Evolutionary conservation across 2,329 filamentous ascomycete species (phyloP), one percentile per base, ranked within the genome.

Genomic region (Acrocalymma vagum): DNA sequence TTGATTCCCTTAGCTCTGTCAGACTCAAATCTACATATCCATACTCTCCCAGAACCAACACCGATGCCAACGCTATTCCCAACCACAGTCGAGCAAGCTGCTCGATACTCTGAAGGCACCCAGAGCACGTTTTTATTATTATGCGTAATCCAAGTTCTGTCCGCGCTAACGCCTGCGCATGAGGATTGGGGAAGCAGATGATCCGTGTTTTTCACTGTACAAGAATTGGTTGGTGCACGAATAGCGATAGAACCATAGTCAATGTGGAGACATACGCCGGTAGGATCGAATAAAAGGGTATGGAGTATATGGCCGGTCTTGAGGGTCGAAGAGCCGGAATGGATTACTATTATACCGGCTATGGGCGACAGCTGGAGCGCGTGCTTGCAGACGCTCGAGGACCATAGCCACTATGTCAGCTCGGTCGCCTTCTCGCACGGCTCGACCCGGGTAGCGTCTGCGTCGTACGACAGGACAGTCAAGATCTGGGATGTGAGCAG

Each of bases 71-170:
- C 26, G 5, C 5, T 48, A 9, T 40, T 46, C 27, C 51, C 42
- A 16, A 31, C 37, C 28, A 57, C 39, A 32, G 38, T 18, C 29
- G 42, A 57, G 21, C 37, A 43, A 14, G 32, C 44, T 14, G 50
- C 41, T n/a, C 55, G 48, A 52, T 58, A 58, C 43, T 60, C 53
- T 38, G 39, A 47, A 9, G 55, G 55, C 31, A 60, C 21, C 45
- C 50, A 57, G 9, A 60, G 38, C 16, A 58, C 9, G 10, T 56
- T 52, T 31, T 54, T 30, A 14, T 35, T 40, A 27, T 41, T 34
- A 38, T 43, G 23, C 23, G 30, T 54, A 17, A 61, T 56, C 57
- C 48, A 61, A 44, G 22, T 43, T 4, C 36, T 29, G 29, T 48
- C 45, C 40, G 38, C 29, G 34, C 47, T 50, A 3, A 59, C n/a